phyloP scores from a whole-genome alignment of 192 early-diverging fungal species.

The Podila clonocystis region DNA sequence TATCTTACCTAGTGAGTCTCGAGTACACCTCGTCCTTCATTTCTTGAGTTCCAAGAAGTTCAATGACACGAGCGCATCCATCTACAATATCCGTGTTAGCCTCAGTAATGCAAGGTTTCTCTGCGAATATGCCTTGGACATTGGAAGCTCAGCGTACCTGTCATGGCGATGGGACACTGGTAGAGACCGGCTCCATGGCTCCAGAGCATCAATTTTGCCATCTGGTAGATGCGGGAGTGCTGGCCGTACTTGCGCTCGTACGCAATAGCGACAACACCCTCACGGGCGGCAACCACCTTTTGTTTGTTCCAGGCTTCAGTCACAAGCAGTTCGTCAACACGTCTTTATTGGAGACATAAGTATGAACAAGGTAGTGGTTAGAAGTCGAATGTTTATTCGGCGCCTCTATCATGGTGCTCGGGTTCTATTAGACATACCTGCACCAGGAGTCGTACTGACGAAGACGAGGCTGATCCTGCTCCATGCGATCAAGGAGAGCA shows the following conservation, averaged over 20 bases:
- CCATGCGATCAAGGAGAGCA: constrained; percentile 59
- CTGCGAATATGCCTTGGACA: background rate
- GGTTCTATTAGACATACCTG: constrained; percentile 22
- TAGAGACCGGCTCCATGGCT: constrained; percentile 62
- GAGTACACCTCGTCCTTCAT: constrained; percentile 58
- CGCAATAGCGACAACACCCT: constrained; percentile 73
- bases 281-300: constrained; percentile 67
- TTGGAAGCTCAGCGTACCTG: constrained; percentile 32
- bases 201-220: constrained; percentile 74
- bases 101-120: background rate
- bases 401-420: background rate
- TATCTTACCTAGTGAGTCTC: constrained; percentile 56
- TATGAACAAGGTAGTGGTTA: background rate
- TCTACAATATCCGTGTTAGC: constrained; percentile 38
- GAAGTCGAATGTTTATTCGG: background rate
- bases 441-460: constrained; percentile 77
- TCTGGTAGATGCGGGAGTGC: constrained; percentile 67
- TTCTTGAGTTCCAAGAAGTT: constrained; percentile 60
- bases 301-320: constrained; percentile 69
- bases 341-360: constrained; percentile 19
- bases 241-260: constrained; percentile 66
- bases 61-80: constrained; percentile 73
- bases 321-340: constrained; percentile 69
- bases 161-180: constrained; percentile 83
- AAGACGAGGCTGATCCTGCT: constrained; percentile 70